Base-by-base conservation (phyloP, 805 yeast genomes). In the Sugiyamaella mastotermitis region DNA sequence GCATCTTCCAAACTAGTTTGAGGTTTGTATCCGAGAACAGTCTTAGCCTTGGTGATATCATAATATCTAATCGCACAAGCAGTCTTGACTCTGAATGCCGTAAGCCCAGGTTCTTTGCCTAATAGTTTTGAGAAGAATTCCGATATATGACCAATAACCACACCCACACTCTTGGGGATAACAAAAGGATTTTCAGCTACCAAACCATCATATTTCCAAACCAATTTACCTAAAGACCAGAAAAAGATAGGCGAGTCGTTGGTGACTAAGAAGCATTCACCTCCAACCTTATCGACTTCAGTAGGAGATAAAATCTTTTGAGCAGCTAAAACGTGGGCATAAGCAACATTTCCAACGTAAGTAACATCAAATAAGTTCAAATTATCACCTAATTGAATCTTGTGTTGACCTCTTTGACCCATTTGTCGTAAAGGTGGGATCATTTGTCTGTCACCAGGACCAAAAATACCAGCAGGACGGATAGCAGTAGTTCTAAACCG, bases 391-490 rank as follows among this genome's bases (percentile, higher is more conserved):
- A 92, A 69, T 63, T 92, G 99, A 61, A 85, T 85, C 60, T 83
- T 83, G 16, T 92, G 81, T 60, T 90, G 96, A 6, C 95, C 95
- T 38, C 75, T 65, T 42, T 72, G 72, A 3, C 95, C 87, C 31
- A 85, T 95, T 11, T 72, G 72, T 55, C 95, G 76, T 42, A 92
- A 68, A 3, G 94, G 95, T 9, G 98, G 98, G 32, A 92, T 92
- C 54, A 92, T 66, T 60, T 92, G 99, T 44, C 98, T 76, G 60
- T 92, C 98, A 31, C 98, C 97, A 4, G 97, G 98, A 4, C 98
- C 99, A 65, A 92, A 92, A 33, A 92, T 87, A 27, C 98, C 99
- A 1, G 98, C 96, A 1, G 98, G 98, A 46, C 99, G 75, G 34
- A 92, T 62, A 1, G 96, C 92, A 25, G 84, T 82, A 0, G 98